Conservation (phyloP, 2,329 filamentous ascomycete species). For the Lasiodiplodia sp. region DNA sequence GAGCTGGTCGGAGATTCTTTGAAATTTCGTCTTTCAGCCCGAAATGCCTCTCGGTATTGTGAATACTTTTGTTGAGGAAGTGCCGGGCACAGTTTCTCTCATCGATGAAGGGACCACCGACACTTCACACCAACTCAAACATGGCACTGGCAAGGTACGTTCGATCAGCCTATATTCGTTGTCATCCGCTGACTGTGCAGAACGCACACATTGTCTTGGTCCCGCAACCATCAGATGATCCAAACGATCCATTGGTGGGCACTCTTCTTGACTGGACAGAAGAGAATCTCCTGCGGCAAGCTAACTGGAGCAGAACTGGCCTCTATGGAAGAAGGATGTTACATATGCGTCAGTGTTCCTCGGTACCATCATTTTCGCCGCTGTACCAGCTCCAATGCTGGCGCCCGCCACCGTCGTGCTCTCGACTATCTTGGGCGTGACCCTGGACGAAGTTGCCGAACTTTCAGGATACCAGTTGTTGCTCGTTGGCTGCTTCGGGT, state of each 20-base stretch:
- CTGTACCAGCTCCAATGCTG: constrained; percentile 38
- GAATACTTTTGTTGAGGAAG: neutral
- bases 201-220: constrained; percentile 36
- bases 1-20: neutral
- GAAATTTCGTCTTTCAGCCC: neutral
- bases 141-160: constrained; percentile 35
- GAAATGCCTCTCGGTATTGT: constrained; percentile 4
- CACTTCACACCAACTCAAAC: constrained; percentile 31
- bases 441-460: constrained; percentile 38
- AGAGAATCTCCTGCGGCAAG: neutral
- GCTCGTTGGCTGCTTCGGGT: constrained; percentile 38
- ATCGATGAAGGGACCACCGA: constrained; percentile 8
- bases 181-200: constrained; percentile 28
- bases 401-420: constrained; percentile 37
- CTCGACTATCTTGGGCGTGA: constrained; percentile 34
- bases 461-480: constrained; percentile 38
- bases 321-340: constrained; percentile 37
- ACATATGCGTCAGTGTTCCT: constrained; percentile 37
- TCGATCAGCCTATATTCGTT: no score
- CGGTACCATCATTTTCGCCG: constrained; percentile 39
- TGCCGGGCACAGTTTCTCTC: constrained; percentile 13
- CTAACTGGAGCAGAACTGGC: constrained; percentile 34
- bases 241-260: constrained; percentile 38
- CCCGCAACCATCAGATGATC: constrained; percentile 38
- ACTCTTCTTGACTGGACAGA: neutral